Percentiles rank a stretch among this genome's conserved stretches.
These are phyloP conservation scores for Psilocybe cyanescens DNA, from an alignment of 768 basidiomycete species.

Conservation along the genomic window DNA sequence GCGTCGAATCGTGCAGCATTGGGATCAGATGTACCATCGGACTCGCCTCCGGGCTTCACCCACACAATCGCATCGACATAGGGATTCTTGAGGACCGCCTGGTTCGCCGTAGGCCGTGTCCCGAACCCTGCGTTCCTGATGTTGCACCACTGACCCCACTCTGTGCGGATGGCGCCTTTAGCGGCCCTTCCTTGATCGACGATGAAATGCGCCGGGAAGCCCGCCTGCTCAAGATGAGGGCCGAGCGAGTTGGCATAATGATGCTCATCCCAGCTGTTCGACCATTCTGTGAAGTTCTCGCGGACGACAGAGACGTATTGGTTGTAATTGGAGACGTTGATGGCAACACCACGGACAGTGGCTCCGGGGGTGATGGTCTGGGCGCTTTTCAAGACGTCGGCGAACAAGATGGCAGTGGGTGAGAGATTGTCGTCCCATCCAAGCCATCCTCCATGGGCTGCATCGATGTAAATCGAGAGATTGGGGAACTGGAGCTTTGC, in stretches of 20 bases:
- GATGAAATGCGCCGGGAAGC: constrained; percentile 39
- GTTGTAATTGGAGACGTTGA: constrained; percentile 39
- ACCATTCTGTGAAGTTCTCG: constrained; percentile 27
- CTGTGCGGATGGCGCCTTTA: constrained; percentile 24
- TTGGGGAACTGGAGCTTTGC: constrained; percentile 30
- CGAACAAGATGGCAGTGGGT: constrained; percentile 32
- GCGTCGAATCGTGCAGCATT: constrained; percentile 34
- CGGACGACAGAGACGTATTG: constrained; percentile 27
- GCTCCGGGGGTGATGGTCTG: constrained; percentile 27
- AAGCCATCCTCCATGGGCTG: constrained; percentile 38
- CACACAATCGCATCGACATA: constrained; percentile 43
- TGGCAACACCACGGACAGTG: constrained; percentile 34
- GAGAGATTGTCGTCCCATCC: constrained; percentile 35
- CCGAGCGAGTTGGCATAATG: constrained; percentile 33
- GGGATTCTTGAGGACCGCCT: constrained; percentile 23
- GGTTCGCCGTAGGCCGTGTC: constrained; percentile 33
- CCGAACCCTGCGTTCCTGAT: constrained; percentile 36
- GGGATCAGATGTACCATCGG: constrained; percentile 40
- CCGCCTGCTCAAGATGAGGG: constrained; percentile 31
- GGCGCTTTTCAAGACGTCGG: constrained; percentile 30
- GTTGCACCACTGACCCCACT: constrained; percentile 26
- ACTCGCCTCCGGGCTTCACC: constrained; percentile 46
- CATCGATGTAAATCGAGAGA: constrained; percentile 34
- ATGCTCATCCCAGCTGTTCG: constrained; percentile 34
- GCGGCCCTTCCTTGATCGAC: constrained; percentile 39